phyloP scores from a whole-genome alignment of 768 basidiomycete species.

The Mycena chlorophos region DNA sequence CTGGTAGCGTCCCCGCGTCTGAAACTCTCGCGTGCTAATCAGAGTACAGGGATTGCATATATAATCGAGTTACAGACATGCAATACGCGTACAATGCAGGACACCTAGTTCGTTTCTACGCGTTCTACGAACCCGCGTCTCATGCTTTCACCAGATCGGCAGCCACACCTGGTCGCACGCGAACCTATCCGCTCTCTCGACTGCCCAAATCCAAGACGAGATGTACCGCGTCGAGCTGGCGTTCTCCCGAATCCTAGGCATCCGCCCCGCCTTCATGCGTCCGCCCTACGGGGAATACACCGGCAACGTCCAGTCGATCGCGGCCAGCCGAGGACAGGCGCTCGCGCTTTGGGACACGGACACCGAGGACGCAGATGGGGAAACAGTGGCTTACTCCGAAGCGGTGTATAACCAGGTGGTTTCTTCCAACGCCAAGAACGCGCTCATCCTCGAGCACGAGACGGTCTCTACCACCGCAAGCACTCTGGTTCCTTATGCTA shows the following conservation, averaged over 20 bases:
- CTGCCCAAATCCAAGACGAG: conserved; percentile 36
- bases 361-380: conserved; percentile 34
- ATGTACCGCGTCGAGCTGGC: conserved; percentile 35
- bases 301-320: conserved; percentile 36
- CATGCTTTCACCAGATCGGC: too few species aligned
- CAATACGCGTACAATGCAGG: conserved; percentile 18
- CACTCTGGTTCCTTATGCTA: conserved; percentile 10
- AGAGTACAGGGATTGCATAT: conserved; percentile 14
- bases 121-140: neutral
- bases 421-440: conserved; percentile 27
- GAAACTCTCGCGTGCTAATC: neutral
- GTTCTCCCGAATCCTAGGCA: conserved; percentile 33
- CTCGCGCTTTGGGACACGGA: conserved; percentile 43
- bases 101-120: conserved; percentile 30
- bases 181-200: conserved; percentile 32
- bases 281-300: conserved; percentile 48
- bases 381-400: conserved; percentile 24
- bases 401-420: conserved; percentile 25
- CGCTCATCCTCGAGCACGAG: conserved; percentile 39
- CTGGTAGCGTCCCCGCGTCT: neutral
- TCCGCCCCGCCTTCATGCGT: conserved; percentile 38
- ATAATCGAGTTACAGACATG: conserved; percentile 8
- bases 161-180: conserved; percentile 50
- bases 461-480: conserved; percentile 21
- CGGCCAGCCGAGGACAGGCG: conserved; percentile 32